Base-by-base conservation (phyloP, 2,329 filamentous ascomycete species). In the Paraphoma chrysanthemicola region DNA sequence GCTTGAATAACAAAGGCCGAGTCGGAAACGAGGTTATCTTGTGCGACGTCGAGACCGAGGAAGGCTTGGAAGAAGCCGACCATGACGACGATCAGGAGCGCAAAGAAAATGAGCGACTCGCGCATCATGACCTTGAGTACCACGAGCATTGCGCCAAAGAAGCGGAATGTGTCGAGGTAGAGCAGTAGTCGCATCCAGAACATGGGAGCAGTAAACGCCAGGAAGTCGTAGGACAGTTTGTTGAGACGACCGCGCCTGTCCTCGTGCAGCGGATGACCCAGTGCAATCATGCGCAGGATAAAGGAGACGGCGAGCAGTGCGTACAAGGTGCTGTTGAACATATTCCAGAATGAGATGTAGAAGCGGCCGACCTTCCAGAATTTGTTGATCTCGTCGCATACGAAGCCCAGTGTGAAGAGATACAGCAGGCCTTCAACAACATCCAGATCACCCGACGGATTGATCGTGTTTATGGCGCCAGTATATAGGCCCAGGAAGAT, bases 111-210 rank as follows among this genome's bases (percentile, higher is more conserved):
- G 66, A 97, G 82, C 0, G 91, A 96, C 77, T 85, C 83, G 54
- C 81, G 77, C 81, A 85, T 84, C 83, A 85, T 83, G 64, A 83
- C 80, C 76, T 98, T 96, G 44, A 99, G 82, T 1, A 99, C 93
- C 1, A 99, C 94, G 1, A 99, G 86, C 95, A 99, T 99, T 48
- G 94, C 93, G 23, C 95, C 95, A 70, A 99, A 99, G 82, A 99
- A 99, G 53, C 91, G 88, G 83, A 96, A 86, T 0, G 90, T 92
- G 77, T 99, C 95, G 16, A 99, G 86, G 73, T 97, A 99, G 6
- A 99, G 86, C 60, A 99, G 80, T 56, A 99, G 83, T 4, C 95
- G 90, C 72, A 89, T 90, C 94, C 95, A 99, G 77, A 99, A 98
- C 91, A 99, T 91, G 0, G 95, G 95, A 0, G 95, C 93, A 3